phyloP scores from a whole-genome alignment of 2,329 filamentous ascomycete genomes.

The Mycosphaerella sp. region DNA sequence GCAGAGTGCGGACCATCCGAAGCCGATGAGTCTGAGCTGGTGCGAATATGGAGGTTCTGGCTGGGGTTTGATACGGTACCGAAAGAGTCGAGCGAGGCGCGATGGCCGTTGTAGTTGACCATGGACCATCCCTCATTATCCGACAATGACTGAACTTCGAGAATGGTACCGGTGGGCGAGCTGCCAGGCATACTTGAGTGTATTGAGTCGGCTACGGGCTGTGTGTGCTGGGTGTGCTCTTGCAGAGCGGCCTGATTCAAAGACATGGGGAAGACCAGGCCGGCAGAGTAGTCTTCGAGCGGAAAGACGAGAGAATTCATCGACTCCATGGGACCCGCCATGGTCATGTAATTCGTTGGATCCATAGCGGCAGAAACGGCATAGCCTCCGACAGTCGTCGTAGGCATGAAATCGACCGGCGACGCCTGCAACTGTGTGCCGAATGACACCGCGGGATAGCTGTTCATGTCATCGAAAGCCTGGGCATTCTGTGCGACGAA shows the following conservation, averaged over 20 bases:
- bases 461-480: slow-evolving; percentile 31
- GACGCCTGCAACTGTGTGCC: slow-evolving; percentile 41
- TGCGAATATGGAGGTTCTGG: slow-evolving; percentile 82
- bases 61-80: slow-evolving; percentile 81
- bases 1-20: slow-evolving; percentile 54
- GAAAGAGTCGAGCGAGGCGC: slow-evolving; percentile 61
- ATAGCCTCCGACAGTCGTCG: slow-evolving; percentile 35
- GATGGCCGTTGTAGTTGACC: slow-evolving; percentile 54
- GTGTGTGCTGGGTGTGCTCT: slow-evolving; percentile 34
- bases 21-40: slow-evolving; percentile 79
- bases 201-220: slow-evolving; percentile 34
- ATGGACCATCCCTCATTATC: slow-evolving; percentile 76
- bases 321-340: slow-evolving; percentile 40
- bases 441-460: slow-evolving; percentile 37
- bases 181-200: slow-evolving; percentile 45
- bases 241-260: slow-evolving; percentile 39
- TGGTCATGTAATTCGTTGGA: slow-evolving; percentile 37
- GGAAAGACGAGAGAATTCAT: slow-evolving; percentile 41
- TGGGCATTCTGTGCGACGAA: slow-evolving; percentile 28
- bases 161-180: slow-evolving; percentile 71
- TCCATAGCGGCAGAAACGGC: slow-evolving; percentile 39
- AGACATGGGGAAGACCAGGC: slow-evolving; percentile 51
- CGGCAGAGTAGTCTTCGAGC: slow-evolving; percentile 65
- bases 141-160: slow-evolving; percentile 84
- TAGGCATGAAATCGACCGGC: slow-evolving; percentile 44